phyloP scores from a whole-genome alignment of 2,329 filamentous ascomycete genomes.

The Venturia effusa region DNA sequence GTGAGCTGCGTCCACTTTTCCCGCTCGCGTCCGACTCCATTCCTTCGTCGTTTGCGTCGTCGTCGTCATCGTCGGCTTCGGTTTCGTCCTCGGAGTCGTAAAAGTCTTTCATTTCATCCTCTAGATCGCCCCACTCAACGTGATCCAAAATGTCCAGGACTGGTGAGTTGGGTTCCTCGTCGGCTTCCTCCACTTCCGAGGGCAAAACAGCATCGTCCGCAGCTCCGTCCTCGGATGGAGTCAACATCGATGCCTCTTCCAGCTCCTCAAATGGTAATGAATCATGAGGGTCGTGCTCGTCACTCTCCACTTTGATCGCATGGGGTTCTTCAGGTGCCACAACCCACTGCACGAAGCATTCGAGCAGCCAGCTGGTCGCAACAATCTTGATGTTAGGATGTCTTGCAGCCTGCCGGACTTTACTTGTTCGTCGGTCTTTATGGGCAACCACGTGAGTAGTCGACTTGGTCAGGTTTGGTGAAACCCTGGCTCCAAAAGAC shows the following conservation, averaged over 20 bases:
- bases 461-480: slow-evolving; percentile 41
- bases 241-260: slow-evolving; percentile 24
- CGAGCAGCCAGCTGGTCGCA: slow-evolving; percentile 77
- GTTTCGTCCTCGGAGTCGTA: slow-evolving; percentile 46
- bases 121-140: slow-evolving; percentile 6
- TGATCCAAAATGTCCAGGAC: slow-evolving; percentile 9
- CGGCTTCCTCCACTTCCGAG: slow-evolving; percentile 24
- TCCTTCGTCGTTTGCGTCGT: slow-evolving; percentile 17
- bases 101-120: slow-evolving; percentile 45
- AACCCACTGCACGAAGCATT: slow-evolving; percentile 76
- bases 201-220: slow-evolving; percentile 20
- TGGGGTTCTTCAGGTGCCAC: slow-evolving; percentile 70
- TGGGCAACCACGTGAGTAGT: slow-evolving; percentile 65
- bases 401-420: slow-evolving; percentile 76
- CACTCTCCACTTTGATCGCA: slow-evolving; percentile 62
- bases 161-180: slow-evolving; percentile 10
- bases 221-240: slow-evolving; percentile 35
- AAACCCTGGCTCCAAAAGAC: slow-evolving; percentile 69
- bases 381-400: slow-evolving; percentile 82
- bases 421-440: slow-evolving; percentile 66
- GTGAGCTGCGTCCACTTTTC: slow-evolving; percentile 14
- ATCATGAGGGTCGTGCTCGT: slow-evolving; percentile 34
- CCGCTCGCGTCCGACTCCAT: slow-evolving; percentile 10
- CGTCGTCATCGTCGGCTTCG: slow-evolving; percentile 31
- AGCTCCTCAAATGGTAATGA: slow-evolving; percentile 25